phyloP scores from a whole-genome alignment of 1,284 basidiomycete genomes.

The Microbotryum intermedium region DNA sequence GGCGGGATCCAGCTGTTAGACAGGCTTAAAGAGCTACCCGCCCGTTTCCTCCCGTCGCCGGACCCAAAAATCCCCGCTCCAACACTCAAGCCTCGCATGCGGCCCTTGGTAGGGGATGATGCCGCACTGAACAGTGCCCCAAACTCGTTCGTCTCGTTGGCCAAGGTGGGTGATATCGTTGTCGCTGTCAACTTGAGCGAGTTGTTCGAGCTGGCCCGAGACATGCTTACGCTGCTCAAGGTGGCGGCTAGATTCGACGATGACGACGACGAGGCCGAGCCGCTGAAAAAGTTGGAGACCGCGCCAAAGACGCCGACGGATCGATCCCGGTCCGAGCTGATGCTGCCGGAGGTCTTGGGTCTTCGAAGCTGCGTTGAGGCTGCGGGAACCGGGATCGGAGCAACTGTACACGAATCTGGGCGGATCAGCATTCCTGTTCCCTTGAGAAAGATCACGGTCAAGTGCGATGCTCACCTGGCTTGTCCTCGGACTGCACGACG shows the following conservation, averaged over 20 bases:
- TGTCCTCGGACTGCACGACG: too few species aligned
- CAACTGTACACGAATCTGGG: neutral
- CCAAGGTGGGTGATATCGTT: slow-evolving; percentile 2
- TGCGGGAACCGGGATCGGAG: neutral
- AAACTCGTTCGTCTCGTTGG: slow-evolving; percentile 20
- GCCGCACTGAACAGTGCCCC: slow-evolving; percentile 22
- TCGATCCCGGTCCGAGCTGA: neutral
- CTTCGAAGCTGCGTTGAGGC: neutral
- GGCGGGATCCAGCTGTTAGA: slow-evolving; percentile 5
- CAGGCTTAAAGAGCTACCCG: slow-evolving; percentile 3
- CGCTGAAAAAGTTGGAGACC: slow-evolving; percentile 12
- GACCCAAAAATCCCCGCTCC: slow-evolving; percentile 13
- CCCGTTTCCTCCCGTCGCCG: slow-evolving; percentile 1
- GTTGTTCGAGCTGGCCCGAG: neutral
- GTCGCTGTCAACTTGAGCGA: neutral
- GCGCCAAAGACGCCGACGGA: slow-evolving; percentile 5
- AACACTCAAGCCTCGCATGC: slow-evolving; percentile 26
- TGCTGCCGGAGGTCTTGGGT: slow-evolving; percentile 2
- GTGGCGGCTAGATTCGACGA: neutral
- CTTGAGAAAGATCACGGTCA: neutral
- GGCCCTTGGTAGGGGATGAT: neutral
- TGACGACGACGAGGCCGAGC: neutral
- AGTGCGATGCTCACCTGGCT: neutral
- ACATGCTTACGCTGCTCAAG: neutral
- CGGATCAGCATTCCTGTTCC: neutral